A percentile compares a stretch with the other conserved stretches of the same genome.
Evolutionary conservation across 805 yeast genomes (phyloP).

Genomic region (Lipomyces oligophaga): DNA sequence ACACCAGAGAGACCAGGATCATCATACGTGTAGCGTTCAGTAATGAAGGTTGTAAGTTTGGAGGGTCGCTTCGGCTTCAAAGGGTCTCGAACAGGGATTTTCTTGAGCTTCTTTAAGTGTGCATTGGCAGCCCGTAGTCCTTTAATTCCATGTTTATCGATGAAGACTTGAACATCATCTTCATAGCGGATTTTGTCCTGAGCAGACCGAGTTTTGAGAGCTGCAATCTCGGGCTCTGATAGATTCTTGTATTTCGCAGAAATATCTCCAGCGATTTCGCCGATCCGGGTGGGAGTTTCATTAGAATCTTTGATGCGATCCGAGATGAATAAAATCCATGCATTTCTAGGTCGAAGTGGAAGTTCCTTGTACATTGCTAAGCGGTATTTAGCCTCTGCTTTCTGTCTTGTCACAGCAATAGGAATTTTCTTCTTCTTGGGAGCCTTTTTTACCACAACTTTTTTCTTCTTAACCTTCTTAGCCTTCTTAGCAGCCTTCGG

Average conservation of each 20-base stretch:
- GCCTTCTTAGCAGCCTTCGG: slow-evolving; percentile 5
- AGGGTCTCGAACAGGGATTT: slow-evolving; percentile 14
- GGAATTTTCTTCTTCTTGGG: not conserved
- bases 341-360: too few relatives aligned
- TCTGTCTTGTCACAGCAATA: slow-evolving; percentile 8
- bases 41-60: slow-evolving; percentile 5
- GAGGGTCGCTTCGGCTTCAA: slow-evolving; percentile 11
- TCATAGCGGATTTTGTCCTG: slow-evolving; percentile 16
- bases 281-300: not conserved
- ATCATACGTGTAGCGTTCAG: not conserved
- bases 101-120: too few relatives aligned
- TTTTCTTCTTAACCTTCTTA: slow-evolving; percentile 3
- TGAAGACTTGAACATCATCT: slow-evolving; percentile 12
- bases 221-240: slow-evolving; percentile 12
- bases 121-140: slow-evolving; percentile 2
- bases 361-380: too few relatives aligned
- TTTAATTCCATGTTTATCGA: slow-evolving; percentile 4
- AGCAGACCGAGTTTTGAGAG: not conserved
- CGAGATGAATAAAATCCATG: too few relatives aligned
- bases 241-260: slow-evolving; percentile 2
- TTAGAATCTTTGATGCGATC: not conserved
- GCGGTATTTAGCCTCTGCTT: too few relatives aligned
- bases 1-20: slow-evolving; percentile 2
- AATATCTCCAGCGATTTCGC: not conserved
- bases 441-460: not conserved